Evolutionary conservation across 106 monocot species (phyloP).

Genomic region (Agapanthus africanus): DNA sequence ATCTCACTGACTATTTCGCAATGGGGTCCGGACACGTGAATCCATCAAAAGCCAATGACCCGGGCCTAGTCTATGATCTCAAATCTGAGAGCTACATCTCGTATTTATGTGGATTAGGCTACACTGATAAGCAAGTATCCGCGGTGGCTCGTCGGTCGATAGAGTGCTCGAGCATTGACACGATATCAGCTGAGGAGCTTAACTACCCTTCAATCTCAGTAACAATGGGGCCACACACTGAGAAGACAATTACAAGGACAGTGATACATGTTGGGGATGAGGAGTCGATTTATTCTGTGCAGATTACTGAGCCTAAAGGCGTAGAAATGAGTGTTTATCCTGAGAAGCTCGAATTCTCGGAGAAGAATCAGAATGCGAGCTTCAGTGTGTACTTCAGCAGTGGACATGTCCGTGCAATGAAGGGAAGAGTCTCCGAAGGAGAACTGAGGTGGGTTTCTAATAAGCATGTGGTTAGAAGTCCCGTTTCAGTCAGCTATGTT

Average conservation of each 20-base stretch:
- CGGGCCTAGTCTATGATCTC: slow-evolving; percentile 29
- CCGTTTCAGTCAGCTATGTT: slow-evolving; percentile 13
- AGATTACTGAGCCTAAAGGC: slow-evolving; percentile 8
- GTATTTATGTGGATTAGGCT: slow-evolving; percentile 25
- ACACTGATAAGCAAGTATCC: slow-evolving; percentile 7
- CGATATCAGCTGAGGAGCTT: slow-evolving; percentile 15
- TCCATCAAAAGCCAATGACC: slow-evolving; percentile 23
- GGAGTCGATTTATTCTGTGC: slow-evolving; percentile 5
- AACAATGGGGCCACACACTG: slow-evolving; percentile 3
- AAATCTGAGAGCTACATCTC: slow-evolving; percentile 14
- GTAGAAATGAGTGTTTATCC: slow-evolving; percentile 16
- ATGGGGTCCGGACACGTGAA: slow-evolving; percentile 31
- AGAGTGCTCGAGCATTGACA: not conserved
- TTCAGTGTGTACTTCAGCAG: slow-evolving; percentile 17
- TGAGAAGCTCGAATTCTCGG: slow-evolving; percentile 19
- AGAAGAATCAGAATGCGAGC: slow-evolving; percentile 14
- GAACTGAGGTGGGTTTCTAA: slow-evolving; percentile 19
- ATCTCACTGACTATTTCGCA: slow-evolving; percentile 16
- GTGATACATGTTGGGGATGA: slow-evolving; percentile 19
- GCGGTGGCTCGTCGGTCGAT: slow-evolving; percentile 6
- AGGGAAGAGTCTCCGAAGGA: not conserved
- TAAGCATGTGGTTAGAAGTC: slow-evolving; percentile 29
- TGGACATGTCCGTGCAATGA: not conserved
- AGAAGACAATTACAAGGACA: slow-evolving; percentile 23
- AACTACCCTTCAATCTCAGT: slow-evolving; percentile 27